Base-by-base conservation (phyloP, 2,329 filamentous ascomycete species). In the Colletotrichum trifolii region DNA sequence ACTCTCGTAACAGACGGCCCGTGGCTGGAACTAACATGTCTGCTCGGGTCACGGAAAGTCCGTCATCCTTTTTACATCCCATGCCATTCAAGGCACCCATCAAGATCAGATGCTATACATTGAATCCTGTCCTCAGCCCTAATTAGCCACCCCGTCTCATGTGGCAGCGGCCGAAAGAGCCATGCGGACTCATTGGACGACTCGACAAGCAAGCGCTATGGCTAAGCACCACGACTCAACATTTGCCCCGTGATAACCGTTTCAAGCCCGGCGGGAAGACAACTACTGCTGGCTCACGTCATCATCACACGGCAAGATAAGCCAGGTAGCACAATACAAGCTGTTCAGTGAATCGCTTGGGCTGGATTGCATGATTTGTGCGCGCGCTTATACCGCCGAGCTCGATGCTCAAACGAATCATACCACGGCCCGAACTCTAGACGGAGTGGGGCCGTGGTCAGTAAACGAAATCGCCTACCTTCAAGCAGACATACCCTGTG, bases 1-100 rank as follows among this genome's bases (percentile, higher is more conserved):
- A 62, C 58, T 45, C 52, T 46, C 52, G 63, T 59, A 65, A 63
- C 63, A 53, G 35, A 35, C 43, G 49, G 35, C 46, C 58, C 10
- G 39, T 33, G 36, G 25, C 40, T 48, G 45, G 55, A 64, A 65
- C 62, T 52, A 47, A 42, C 9, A 52, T 9, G 45, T 57, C 38
- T 57, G 13, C 46, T 43, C 40, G 52, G 58, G 42, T 40, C 36
- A 48, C 36, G 8, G n/a, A n/a, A 45, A 33, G 47, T 47, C 40
- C 63, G 48, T 33, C 36, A 17, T 39, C 46, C 47, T 42, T n/a
- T n/a, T 36, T 46, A 39, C 42, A 57, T 62, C 52, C 46, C 45
- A 54, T 52, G 15, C 38, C 46, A 10, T 9, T 17, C 43, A 34
- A n/a, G n/a, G 33, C 9, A n/a, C 17, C 36, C 17, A 25, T 33